These are phyloP conservation scores for Leucosporidium yakuticum DNA, from an alignment of 768 basidiomycete genomes.

Conservation along the genomic window DNA sequence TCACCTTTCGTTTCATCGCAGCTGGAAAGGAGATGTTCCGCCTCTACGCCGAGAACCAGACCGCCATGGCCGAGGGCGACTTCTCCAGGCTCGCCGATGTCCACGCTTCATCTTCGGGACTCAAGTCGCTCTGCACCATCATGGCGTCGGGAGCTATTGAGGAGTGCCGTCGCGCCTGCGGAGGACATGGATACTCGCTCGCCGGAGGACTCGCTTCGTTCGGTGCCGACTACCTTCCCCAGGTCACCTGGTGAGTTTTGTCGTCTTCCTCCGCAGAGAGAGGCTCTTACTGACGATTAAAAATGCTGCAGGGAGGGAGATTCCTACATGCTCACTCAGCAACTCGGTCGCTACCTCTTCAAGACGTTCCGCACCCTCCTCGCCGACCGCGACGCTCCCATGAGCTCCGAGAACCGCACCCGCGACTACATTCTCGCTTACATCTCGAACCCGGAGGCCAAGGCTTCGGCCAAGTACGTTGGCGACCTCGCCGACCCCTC, in stretches of 20 bases:
- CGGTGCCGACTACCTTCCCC: constrained; percentile 37
- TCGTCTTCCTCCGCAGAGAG: not conserved
- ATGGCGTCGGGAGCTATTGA: constrained; percentile 38
- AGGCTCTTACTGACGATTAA: not conserved
- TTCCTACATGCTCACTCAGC: constrained; percentile 38
- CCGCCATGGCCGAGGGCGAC: constrained; percentile 33
- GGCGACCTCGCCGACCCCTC: constrained; percentile 34
- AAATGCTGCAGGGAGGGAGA: constrained; percentile 25
- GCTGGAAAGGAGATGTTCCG: constrained; percentile 34
- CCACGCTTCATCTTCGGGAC: constrained; percentile 37
- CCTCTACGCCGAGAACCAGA: constrained; percentile 31
- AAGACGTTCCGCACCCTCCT: constrained; percentile 29
- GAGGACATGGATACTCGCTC: constrained; percentile 40
- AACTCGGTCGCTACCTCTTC: constrained; percentile 36
- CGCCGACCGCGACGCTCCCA: constrained; percentile 20
- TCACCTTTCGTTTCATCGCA: not conserved
- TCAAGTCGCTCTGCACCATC: constrained; percentile 37
- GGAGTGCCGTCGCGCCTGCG: constrained; percentile 40
- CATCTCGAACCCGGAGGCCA: constrained; percentile 28
- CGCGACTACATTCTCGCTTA: constrained; percentile 33
- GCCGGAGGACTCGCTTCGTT: constrained; percentile 36
- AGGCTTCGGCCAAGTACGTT: constrained; percentile 21
- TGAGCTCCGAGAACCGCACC: constrained; percentile 26
- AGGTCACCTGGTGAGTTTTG: constrained; percentile 34
- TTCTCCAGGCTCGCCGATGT: constrained; percentile 39